These are phyloP conservation scores for Kwoniella sp. DNA, from an alignment of 768 basidiomycete genomes.

Conservation along the genomic window DNA sequence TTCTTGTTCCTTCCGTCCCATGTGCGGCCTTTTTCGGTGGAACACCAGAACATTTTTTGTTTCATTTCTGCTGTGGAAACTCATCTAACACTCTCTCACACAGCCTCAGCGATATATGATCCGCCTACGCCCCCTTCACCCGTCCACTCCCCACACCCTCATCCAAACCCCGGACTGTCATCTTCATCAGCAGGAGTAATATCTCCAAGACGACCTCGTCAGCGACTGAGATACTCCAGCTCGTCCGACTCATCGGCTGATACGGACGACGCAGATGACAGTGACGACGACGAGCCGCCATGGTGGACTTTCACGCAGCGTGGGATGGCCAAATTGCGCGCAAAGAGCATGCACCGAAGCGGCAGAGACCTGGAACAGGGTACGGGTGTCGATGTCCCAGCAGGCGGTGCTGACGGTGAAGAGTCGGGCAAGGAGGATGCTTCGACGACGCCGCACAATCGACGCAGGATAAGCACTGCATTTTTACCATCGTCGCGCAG, in stretches of 20 bases:
- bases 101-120: conserved; percentile 42
- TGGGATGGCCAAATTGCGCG: conserved; percentile 42
- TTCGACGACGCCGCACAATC: conserved; percentile 9
- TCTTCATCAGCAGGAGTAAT: conserved; percentile 1
- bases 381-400: neutral
- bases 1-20: neutral
- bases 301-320: conserved; percentile 48
- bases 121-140: conserved; percentile 38
- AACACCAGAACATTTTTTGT: neutral
- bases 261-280: conserved; percentile 12
- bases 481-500: conserved; percentile 14
- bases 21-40: too few relatives aligned
- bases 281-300: conserved; percentile 40
- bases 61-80: neutral
- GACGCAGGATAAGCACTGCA: conserved; percentile 9
- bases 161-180: neutral
- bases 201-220: conserved; percentile 29
- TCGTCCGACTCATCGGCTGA: conserved; percentile 31
- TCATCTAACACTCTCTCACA: neutral
- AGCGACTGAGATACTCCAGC: conserved; percentile 24
- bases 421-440: conserved; percentile 17
- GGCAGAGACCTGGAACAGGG: conserved; percentile 20
- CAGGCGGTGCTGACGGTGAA: neutral
- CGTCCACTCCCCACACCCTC: conserved; percentile 15
- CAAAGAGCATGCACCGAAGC: conserved; percentile 19